phyloP scores from a whole-genome alignment of 352 stramenopile genomes.

The Aphanomyces euteiches region DNA sequence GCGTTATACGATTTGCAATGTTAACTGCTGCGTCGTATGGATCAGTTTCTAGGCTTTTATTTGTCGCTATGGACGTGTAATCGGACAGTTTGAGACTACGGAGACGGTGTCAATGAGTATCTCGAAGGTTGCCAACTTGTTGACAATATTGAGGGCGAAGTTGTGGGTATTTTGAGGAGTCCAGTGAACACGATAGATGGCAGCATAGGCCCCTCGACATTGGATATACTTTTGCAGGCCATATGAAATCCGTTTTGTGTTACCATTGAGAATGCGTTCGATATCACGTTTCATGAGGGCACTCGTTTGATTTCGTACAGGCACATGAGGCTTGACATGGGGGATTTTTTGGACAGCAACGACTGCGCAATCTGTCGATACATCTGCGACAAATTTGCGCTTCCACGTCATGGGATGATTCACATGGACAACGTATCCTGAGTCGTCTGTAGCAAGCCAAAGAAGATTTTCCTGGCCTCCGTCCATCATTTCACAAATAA shows the following conservation, averaged over 20 bases:
- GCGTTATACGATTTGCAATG: neutral
- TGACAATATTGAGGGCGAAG: conserved; percentile 70
- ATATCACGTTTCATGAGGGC: conserved; percentile 56
- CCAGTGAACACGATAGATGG: conserved; percentile 71
- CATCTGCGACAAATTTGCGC: conserved; percentile 54
- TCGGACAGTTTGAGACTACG: conserved; percentile 17
- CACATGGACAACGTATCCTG: conserved; percentile 46
- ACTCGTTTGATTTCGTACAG: conserved; percentile 46
- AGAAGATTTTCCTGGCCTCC: conserved; percentile 50
- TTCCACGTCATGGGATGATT: conserved; percentile 47
- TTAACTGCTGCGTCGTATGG: conserved; percentile 7
- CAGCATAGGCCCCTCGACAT: conserved; percentile 60
- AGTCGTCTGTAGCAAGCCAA: conserved; percentile 50
- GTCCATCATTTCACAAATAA: conserved; percentile 55
- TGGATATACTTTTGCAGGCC: conserved; percentile 68
- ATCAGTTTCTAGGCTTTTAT: neutral
- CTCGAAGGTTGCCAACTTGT: conserved; percentile 44
- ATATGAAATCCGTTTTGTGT: conserved; percentile 49
- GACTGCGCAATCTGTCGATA: conserved; percentile 42
- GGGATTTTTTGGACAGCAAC: conserved; percentile 58
- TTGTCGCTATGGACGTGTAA: no score
- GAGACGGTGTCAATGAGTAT: neutral
- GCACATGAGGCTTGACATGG: conserved; percentile 44
- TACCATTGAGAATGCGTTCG: conserved; percentile 52
- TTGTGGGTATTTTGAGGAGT: conserved; percentile 47